Conservation (phyloP, 148 eudicot genomes). For the Oxyria digyna region DNA sequence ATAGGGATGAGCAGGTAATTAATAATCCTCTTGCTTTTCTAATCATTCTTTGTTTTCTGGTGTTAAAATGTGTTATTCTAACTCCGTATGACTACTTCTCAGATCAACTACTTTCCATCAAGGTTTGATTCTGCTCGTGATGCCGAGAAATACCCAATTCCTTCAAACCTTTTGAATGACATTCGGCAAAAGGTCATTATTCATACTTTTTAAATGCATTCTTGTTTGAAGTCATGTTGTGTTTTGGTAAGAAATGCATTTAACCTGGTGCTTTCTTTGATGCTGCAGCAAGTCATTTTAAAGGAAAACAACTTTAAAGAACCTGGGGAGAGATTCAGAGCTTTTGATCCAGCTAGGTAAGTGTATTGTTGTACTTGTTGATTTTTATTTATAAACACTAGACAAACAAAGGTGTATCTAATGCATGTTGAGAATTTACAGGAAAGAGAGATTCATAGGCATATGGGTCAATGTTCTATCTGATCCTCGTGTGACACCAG, state of each 20-base stretch:
- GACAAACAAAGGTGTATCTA: no score
- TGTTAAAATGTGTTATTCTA: slow-evolving; percentile 1
- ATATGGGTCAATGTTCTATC: slow-evolving; percentile 68
- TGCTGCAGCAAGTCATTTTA: slow-evolving; percentile 45
- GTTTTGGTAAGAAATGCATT: not conserved
- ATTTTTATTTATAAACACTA: no score
- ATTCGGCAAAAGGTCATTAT: slow-evolving; percentile 62
- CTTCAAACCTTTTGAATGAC: slow-evolving; percentile 47
- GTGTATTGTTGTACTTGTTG: no score
- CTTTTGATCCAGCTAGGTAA: slow-evolving; percentile 73
- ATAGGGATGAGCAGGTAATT: slow-evolving; percentile 96
- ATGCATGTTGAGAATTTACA: slow-evolving; percentile 13
- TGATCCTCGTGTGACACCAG: slow-evolving; percentile 76
- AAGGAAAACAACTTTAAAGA: slow-evolving; percentile 89
- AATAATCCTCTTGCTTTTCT: not conserved
- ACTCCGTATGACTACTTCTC: slow-evolving; percentile 14
- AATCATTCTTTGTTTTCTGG: not conserved
- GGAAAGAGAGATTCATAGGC: slow-evolving; percentile 75
- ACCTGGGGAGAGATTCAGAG: slow-evolving; percentile 81
- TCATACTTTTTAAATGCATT: not conserved
- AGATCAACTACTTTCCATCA: slow-evolving; percentile 94
- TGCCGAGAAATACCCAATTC: slow-evolving; percentile 76
- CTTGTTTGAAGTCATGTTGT: not conserved
- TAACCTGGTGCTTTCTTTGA: not conserved
- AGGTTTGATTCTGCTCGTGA: slow-evolving; percentile 88